Base-by-base conservation (phyloP, 345 rosid species). In the Ailanthus altissimus region DNA sequence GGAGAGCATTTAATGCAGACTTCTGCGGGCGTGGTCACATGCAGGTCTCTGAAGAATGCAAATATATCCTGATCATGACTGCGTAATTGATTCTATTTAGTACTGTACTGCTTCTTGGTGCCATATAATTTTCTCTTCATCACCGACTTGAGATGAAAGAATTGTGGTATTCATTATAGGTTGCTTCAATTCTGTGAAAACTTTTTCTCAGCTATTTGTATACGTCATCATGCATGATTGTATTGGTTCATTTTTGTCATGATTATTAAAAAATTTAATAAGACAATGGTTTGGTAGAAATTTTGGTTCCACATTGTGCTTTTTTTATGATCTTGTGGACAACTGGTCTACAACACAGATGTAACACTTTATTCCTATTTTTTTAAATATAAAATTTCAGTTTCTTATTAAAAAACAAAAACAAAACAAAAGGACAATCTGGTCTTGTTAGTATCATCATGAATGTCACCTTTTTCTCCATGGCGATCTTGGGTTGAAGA, bases 1-100 rank as follows among this genome's bases (percentile, higher is more conserved):
- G 85, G 86, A 74, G 89, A 85, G 71, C 86, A 87, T 77, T 80
- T 86, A 40, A 92, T 95, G 98, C 82, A 74, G 75, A 90, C 93
- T 66, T 86, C 94, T 80, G 82, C 89, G 2, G 98, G 98, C 72
- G 78, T 80, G 47, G 94, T 96, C 58, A 75, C 77, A 60, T 82
- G 90, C 72, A 79, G 67, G 54, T 79, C 93, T 70, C 83, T 96
- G 25, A 85, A 70, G 86, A 83, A 90, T 81, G 97, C 97, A 51
- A 90, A 87, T 74, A 90, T 92, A 71, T 87, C 94, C 58, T 92
- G 89, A 90, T 67, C 63, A 23, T 1, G n/a, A 49, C 43, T 21
- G 15, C 40, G 9, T 21, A 14, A 4, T 57, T 58, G 18, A 1
- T 18, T 23, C 20, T 58, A 2, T 32, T 40, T 23, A 0, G 26